Percentiles rank a stretch among this genome's conserved stretches.
Evolutionary conservation across 495 filamentous ascomycete genomes (phyloP).

Genomic region (Barbatosphaeria neglecta): DNA sequence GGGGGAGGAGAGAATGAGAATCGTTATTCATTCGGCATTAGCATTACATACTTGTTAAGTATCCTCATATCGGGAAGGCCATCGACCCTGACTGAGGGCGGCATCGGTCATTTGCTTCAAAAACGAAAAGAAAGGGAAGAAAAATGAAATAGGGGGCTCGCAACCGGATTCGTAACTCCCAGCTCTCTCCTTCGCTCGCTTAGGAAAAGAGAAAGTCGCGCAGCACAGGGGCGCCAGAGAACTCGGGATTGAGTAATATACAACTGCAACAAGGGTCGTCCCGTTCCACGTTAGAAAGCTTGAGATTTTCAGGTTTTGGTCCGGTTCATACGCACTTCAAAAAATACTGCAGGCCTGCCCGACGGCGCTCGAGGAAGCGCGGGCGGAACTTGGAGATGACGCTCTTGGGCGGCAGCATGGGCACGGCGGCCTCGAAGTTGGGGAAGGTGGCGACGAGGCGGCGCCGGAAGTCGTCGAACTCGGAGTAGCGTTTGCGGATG

Average conservation of each 20-base stretch:
- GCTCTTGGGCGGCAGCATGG: constrained; percentile 43
- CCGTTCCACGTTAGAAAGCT: too few relatives aligned
- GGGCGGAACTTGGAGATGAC: constrained; percentile 40
- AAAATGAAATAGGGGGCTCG: not conserved
- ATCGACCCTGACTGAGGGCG: too few relatives aligned
- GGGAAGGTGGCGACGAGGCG: constrained; percentile 42
- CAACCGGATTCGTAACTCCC: not conserved
- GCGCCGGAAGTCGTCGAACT: constrained; percentile 41
- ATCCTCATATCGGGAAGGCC: too few relatives aligned
- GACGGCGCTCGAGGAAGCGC: constrained; percentile 39
- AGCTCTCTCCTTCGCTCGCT: constrained; percentile 3
- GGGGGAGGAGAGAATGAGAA: too few relatives aligned
- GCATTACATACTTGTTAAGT: too few relatives aligned
- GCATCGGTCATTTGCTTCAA: too few relatives aligned
- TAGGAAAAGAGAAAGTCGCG: constrained; percentile 47
- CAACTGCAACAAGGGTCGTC: constrained; percentile 36
- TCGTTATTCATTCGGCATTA: too few relatives aligned
- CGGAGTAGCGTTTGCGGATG: constrained; percentile 48
- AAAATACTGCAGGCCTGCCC: constrained; percentile 44
- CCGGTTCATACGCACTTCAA: constrained; percentile 42
- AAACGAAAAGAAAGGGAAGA: too few relatives aligned
- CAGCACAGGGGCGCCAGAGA: constrained; percentile 42
- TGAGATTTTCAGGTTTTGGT: too few relatives aligned
- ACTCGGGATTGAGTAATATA: constrained; percentile 46
- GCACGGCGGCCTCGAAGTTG: constrained; percentile 41